Base-by-base conservation (phyloP, 345 rosid species). In the Eutrema yunnanense region DNA sequence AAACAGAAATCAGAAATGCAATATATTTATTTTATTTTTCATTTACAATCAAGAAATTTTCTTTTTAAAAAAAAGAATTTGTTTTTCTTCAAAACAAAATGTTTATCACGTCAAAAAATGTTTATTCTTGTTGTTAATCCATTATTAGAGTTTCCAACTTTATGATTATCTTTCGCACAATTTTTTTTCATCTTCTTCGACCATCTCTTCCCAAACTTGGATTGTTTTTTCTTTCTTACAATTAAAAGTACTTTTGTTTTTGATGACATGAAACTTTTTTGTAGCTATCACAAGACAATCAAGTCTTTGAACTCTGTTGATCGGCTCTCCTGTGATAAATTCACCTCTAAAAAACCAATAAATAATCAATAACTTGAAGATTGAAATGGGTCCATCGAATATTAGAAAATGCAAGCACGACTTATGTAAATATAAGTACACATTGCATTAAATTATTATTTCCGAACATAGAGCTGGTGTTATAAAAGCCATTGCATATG, bases 391-490 rank as follows among this genome's bases (percentile, higher is more conserved):
- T 57, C 60, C 27, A 57, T 65, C 60, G 51, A 57, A 65, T 48
- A 65, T 58, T 65, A 46, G 14, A 42, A 50, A 59, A 74, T 74
- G 73, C 78, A 74, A 60, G 68, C 78, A 74, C 68, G 62, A 60
- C 64, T 38, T 62, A 8, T 19, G 6, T 11, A 22, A 49, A 30
- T 30, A n/a, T 7, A 47, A 9, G 13, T n/a, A 48, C 6, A 72
- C 26, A 32, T 26, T 19, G 49, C 10, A 42, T 12, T 41, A 11
- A 1, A 40, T 16, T 49, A 61, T 14, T 12, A 40, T 30, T 32
- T 42, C 5, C 4, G 3, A 50, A 41, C 37, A 9, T 27, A 30
- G 8, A 38, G 6, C 10, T 19, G 30, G 62, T 37, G 44, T 57
- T 57, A 9, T 19, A 9, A 16, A 37, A 26, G 51, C 22, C 10